Evolutionary conservation across 2,329 filamentous ascomycete species (phyloP), one percentile per base, ranked within the genome.

Genomic region (Fusarium nelsonii): DNA sequence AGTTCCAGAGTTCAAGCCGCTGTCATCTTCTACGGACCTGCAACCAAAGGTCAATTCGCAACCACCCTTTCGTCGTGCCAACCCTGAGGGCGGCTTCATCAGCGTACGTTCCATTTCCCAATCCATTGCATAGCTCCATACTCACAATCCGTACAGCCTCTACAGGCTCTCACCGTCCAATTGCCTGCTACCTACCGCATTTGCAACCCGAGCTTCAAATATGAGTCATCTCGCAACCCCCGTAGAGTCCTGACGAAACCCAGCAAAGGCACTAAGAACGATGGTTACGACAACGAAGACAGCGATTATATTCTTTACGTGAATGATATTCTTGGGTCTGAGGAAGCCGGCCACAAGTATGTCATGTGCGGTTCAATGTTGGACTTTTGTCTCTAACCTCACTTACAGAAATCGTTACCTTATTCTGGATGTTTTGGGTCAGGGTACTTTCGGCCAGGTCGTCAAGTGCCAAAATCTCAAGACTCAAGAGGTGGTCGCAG

Each of bases 281-380:
- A 99, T 82, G 96, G 96, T 6, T 99, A 96, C 76, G 96, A 99
- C 78, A 99, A 99, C 73, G 96, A 99, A 79, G 96, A 99, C 73
- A 98, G 96, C 79, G 96, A 99, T 78, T 99, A 99, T 78, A 99
- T 99, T 76, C 88, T 99, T 72, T 99, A 98, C 75, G 96, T 99
- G 74, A 99, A 99, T 79, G 96, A 99, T 78, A 99, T 99, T 69
- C 84, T 99, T 56, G 96, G 96, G 11, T 98, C 95, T 15, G 96
- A 99, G 81, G 96, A 99, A 80, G 95, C 95, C 67, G 96, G 96
- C 40, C 96, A 99, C 84, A 99, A 98, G 92, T 94, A 84, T 73
- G 90, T 52, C 28, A 16, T 41, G 28, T 36, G n/a, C 36, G 37
- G 12, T 15, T 34, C 26, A 33, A 11, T 26, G 23, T 23, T 23